phyloP scores from a whole-genome alignment of 257 asterid genomes.

The Oldenlandia corymbosa region DNA sequence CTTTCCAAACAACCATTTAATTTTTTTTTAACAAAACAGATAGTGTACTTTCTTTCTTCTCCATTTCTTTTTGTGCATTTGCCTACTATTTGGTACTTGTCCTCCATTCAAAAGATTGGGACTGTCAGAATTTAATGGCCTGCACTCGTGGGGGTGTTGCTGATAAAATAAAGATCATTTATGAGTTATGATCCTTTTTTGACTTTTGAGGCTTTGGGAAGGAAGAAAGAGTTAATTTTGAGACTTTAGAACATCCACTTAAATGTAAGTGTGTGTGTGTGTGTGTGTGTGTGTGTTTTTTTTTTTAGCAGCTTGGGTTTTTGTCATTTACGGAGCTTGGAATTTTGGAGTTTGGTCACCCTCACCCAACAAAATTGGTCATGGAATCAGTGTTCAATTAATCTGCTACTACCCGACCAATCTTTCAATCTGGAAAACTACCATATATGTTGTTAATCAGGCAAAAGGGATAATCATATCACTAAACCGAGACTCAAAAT shows the following conservation, averaged over 20 bases:
- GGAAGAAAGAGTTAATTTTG: constrained; percentile 4
- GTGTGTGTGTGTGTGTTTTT: too few species aligned
- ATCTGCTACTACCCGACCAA: too few species aligned
- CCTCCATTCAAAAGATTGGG: background rate
- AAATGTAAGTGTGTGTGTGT: too few species aligned
- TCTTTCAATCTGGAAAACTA: too few species aligned
- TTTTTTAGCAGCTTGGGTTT: constrained; percentile 37
- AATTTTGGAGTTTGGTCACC: constrained; percentile 30
- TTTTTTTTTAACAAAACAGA: too few species aligned
- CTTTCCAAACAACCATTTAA: too few species aligned
- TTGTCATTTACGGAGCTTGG: constrained; percentile 26
- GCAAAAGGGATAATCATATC: too few species aligned
- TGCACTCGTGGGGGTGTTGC: background rate
- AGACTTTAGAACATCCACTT: too few species aligned
- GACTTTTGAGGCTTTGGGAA: constrained; percentile 37
- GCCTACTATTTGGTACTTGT: background rate
- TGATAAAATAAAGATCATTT: background rate
- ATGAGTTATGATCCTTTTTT: constrained; percentile 28
- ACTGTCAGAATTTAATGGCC: background rate
- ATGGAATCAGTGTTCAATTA: constrained; percentile 36
- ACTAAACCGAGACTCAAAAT: too few species aligned
- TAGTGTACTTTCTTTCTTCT: too few species aligned
- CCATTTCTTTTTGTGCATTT: background rate
- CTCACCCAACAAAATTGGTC: constrained; percentile 19
- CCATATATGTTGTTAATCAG: too few species aligned